Evolutionary conservation across 176 grass and related monocot species (phyloP).

Genomic region (Zizania latifolia): DNA sequence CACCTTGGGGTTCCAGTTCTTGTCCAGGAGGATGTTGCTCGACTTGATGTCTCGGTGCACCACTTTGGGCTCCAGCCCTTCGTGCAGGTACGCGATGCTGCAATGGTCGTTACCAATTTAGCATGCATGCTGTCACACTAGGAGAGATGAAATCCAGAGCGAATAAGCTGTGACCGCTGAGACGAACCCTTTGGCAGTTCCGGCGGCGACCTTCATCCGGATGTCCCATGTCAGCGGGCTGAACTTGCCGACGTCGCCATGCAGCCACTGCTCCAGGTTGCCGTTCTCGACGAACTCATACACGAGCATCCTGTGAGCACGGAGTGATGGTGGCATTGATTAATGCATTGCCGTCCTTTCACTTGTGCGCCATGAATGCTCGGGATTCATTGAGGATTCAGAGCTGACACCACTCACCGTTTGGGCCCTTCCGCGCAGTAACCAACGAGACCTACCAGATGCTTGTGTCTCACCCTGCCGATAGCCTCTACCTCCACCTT

Average conservation of each 20-base stretch:
- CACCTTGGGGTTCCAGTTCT: slow-evolving; percentile 91
- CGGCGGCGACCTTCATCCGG: slow-evolving; percentile 80
- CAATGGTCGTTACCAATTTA: background rate
- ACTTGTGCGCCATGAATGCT: background rate
- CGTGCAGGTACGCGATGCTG: slow-evolving; percentile 93
- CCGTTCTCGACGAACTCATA: slow-evolving; percentile 98
- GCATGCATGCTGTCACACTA: background rate
- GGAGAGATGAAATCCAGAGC: background rate
- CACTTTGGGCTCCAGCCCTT: slow-evolving; percentile 95
- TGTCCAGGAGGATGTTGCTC: slow-evolving; percentile 73
- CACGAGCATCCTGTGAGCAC: slow-evolving; percentile 74
- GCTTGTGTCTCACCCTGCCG: slow-evolving; percentile 92
- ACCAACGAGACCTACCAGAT: slow-evolving; percentile 77
- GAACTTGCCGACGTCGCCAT: slow-evolving; percentile 54
- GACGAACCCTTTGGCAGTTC: slow-evolving; percentile 93
- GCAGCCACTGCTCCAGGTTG: slow-evolving; percentile 93
- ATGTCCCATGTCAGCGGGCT: slow-evolving; percentile 79
- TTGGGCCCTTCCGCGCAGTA: slow-evolving; percentile 86
- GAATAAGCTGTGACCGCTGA: background rate
- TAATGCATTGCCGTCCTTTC: background rate
- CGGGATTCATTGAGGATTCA: background rate
- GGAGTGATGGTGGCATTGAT: slow-evolving; percentile 11
- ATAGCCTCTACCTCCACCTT: slow-evolving; percentile 97
- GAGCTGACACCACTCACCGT: slow-evolving; percentile 38
- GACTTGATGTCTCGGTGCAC: slow-evolving; percentile 62